Evolutionary conservation across 306 rosid genomes (phyloP), one percentile per base, ranked within the genome.

Genomic region (Cucurbita maxima): DNA sequence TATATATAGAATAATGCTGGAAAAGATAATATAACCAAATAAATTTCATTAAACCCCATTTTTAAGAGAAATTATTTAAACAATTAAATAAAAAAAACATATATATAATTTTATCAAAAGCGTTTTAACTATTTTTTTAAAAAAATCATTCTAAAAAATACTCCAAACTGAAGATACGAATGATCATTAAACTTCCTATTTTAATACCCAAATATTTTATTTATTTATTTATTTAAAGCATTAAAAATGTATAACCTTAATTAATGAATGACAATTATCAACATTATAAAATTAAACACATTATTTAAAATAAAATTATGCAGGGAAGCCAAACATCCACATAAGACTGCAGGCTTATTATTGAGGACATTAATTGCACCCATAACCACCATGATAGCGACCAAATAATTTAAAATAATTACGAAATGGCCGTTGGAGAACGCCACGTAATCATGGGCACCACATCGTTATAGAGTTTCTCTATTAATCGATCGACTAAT

Each of bases 291-390:
- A 36, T 3, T 15, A 61, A 61, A 38, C n/a, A 8, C 50, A 38
- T 38, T 8, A 9, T 9, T 62, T 62, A 18, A 62, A 38, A 16
- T 62, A 62, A 62, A 62, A 45, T 4, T 48, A 48, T 3, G 7
- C 41, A 40, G 52, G 55, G 7, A 45, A 67, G 38, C 7, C 72
- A 45, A 45, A 67, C 56, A 67, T 67, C 19, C 72, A 6, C 19
- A 44, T 8, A 67, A 45, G 40, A 41, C 55, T 68, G 73, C 73
- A 44, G 73, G 56, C 73, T 68, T n/a, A 68, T 68, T 68, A 68
- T 64, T 64, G 16, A 0, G 25, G 7, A 41, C 41, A 63, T 64
- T 64, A 41, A 64, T 64, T 63, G 52, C 22, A 6, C 10, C 13
- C 2, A 62, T 8, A 62, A 19, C 54, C 18, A 66, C 34, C 37